Evolutionary conservation across 164 flowering plant genomes (phyloP), one percentile per base, ranked within the genome.

Genomic region (Tetrastigma voinierianum): DNA sequence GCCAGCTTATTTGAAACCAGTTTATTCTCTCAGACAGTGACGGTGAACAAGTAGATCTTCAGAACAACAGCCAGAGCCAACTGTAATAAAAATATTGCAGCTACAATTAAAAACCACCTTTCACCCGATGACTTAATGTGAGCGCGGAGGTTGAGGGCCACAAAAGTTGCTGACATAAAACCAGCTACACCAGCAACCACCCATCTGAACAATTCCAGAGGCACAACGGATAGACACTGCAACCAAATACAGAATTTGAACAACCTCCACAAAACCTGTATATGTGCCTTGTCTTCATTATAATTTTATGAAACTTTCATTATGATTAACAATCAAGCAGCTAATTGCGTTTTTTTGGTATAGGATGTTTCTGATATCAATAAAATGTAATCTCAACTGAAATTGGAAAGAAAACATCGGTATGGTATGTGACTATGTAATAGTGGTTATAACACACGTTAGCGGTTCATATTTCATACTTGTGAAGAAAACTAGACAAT

Each of bases 141-240:
- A 9, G 87, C 82, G 51, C 86, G 80, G 24, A 96, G 95, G 77
- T 96, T 96, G 20, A 90, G 87, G 24, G 98, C 96, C 59, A 96
- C 96, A 77, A 92, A 96, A 13, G 86, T 78, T 45, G 99, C 98
- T 46, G 99, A 96, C 97, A 96, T 88, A 77, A 96, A 83, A 67
- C 99, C 99, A 10, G 99, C 97, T 64, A 90, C 82, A 68, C 90
- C 97, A 2, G 97, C 95, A 72, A 96, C 67, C 17, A 84, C 90
- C 99, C 99, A 96, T 74, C 98, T 81, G 71, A 96, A 82, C 16
- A 86, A 69, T 60, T 96, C 97, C 65, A 77, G 9, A 7, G 99
- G 99, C 56, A 96, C 81, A 51, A 90, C 68, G 1, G 97, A 91
- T 53, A 90, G 85, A 49, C 96, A 86, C 96, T 91, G 90, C 82